Conservation (phyloP, 2,329 filamentous ascomycete genomes). For the Metarhizium guizhouense region DNA sequence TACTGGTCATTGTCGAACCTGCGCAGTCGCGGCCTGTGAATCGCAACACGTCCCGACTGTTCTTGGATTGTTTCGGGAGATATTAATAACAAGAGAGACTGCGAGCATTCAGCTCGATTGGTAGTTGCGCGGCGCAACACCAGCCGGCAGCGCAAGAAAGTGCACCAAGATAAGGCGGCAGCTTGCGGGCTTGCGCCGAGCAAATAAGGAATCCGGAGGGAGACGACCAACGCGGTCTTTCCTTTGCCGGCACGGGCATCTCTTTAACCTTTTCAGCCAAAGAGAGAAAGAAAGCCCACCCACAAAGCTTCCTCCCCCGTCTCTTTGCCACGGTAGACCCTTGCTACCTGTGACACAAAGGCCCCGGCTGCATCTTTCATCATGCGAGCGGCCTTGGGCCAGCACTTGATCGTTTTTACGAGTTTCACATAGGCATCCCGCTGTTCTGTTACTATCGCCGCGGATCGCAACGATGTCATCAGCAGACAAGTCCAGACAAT, state of each 20-base stretch:
- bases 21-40: constrained; percentile 1
- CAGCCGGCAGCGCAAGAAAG: background rate
- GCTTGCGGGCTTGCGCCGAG: background rate
- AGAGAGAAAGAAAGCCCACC: background rate
- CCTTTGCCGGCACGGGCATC: background rate
- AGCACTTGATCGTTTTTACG: constrained; percentile 23
- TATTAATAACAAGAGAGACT: background rate
- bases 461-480: constrained; percentile 42
- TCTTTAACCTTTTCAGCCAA: background rate
- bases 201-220: background rate
- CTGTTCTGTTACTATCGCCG: background rate
- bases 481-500: constrained; percentile 74
- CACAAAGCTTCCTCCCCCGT: background rate
- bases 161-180: background rate
- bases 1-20: background rate
- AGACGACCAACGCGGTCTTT: background rate
- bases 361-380: constrained; percentile 15
- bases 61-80: background rate
- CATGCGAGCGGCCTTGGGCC: constrained; percentile 32
- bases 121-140: background rate
- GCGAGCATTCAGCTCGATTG: background rate
- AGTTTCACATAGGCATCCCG: constrained; percentile 19
- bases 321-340: constrained; percentile 3
- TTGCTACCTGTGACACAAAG: constrained; percentile 6
- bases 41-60: background rate